phyloP scores from a whole-genome alignment of 2,329 filamentous ascomycete species.

The Hyphodiscus sp. region DNA sequence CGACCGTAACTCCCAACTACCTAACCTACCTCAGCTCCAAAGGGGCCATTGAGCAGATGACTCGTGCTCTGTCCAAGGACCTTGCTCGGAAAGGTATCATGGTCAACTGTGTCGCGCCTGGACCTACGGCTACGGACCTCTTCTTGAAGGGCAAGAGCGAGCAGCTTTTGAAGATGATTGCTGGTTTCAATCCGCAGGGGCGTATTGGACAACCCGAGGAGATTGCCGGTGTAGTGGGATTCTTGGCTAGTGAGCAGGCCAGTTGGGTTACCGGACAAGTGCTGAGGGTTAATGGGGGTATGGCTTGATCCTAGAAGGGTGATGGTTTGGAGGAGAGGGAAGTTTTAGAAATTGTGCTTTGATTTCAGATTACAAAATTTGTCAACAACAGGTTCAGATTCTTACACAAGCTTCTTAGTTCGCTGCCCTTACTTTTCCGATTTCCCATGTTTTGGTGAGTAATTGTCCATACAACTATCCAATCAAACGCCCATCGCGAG shows the following conservation, averaged over 20 bases:
- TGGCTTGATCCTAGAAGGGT: slow-evolving; percentile 13
- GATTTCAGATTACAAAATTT: too few relatives aligned
- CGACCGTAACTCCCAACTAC: slow-evolving; percentile 36
- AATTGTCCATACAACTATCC: too few relatives aligned
- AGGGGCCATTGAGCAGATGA: slow-evolving; percentile 49
- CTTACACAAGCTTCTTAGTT: too few relatives aligned
- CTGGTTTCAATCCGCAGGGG: slow-evolving; percentile 35
- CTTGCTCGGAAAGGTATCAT: slow-evolving; percentile 40
- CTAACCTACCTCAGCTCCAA: slow-evolving; percentile 44
- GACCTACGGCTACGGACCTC: slow-evolving; percentile 44
- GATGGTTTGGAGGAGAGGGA: neutral
- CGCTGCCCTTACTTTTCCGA: too few relatives aligned
- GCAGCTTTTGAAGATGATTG: slow-evolving; percentile 35
- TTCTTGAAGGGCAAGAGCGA: slow-evolving; percentile 39
- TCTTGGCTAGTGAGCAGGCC: slow-evolving; percentile 25
- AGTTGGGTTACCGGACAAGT: slow-evolving; percentile 24
- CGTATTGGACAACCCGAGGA: slow-evolving; percentile 42
- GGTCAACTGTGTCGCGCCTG: slow-evolving; percentile 46
- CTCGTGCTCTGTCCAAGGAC: slow-evolving; percentile 43
- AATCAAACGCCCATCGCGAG: too few relatives aligned
- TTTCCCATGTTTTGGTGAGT: too few relatives aligned
- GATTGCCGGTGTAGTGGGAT: slow-evolving; percentile 38
- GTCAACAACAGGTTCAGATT: too few relatives aligned
- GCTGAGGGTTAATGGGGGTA: slow-evolving; percentile 25
- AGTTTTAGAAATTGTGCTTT: neutral